Base-by-base conservation (phyloP, 805 yeast genomes). In the Lipomyces lipofer region DNA sequence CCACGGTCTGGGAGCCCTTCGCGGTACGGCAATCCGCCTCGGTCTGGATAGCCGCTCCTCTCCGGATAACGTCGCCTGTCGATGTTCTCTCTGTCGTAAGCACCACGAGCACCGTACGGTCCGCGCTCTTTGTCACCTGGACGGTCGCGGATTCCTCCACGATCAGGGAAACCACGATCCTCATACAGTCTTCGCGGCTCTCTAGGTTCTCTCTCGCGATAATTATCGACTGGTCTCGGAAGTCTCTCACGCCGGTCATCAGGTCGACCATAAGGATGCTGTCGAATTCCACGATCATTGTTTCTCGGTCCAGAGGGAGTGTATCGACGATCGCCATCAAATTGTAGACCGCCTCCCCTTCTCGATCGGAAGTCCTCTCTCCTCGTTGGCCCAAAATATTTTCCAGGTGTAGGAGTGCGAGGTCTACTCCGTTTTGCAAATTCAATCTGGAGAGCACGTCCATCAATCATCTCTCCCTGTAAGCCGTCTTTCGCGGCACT, bases 401-500 rank as follows among this genome's bases (percentile, higher is more conserved):
- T 65, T 22, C 73, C 73, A 4, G 73, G 73, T 3, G 73, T 70
- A 6, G 73, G 73, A 9, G 72, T 69, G 42, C 73, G 64, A 12
- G 73, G 70, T 25, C 71, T 50, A 52, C 63, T 64, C 15, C 78
- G 74, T 33, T 73, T 71, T 25, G 81, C 80, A 15, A 67, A 64
- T 5, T 79, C 80, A n/a, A 79, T 72, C 62, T 44, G 52, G 10
- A 79, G 71, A 2, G 76, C 67, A 43, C 73, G 67, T 15, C 75
- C 74, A 15, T 75, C 77, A 6, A 78, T 52, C 5, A 69, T 63
- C 4, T 63, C 56, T 1, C 80, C 80, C 54, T 73, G 71, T 70
- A 78, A 72, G 44, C 70, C 77, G n/a, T 62, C 64, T 15, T 75
- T 64, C 1, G 81, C 82, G n/a, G 70, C 69, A 47, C 71, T 72